These are phyloP conservation scores for Solanum chmielewskii DNA, from an alignment of 257 asterid genomes.

Conservation along the genomic window DNA sequence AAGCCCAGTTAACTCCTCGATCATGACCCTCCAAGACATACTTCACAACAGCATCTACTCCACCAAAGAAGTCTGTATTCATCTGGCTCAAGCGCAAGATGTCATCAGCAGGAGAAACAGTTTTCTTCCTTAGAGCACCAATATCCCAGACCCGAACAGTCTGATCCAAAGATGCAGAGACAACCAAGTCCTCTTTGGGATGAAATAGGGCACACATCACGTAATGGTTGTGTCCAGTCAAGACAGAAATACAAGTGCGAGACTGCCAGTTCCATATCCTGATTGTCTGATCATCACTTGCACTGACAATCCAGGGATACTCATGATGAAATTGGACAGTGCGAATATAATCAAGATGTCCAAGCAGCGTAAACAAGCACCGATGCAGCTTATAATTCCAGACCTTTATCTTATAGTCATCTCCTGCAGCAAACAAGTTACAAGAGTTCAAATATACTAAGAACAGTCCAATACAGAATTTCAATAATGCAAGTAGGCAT, in stretches of 20 bases:
- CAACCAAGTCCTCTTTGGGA: slow-evolving; percentile 95
- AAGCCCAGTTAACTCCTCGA: slow-evolving; percentile 97
- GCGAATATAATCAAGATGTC: slow-evolving; percentile 95
- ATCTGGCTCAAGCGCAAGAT: slow-evolving; percentile 72
- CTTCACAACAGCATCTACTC: slow-evolving; percentile 98
- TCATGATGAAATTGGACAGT: slow-evolving; percentile 98
- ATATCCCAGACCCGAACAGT: slow-evolving; percentile 98
- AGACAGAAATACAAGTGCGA: slow-evolving; percentile 83
- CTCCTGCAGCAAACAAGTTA: slow-evolving; percentile 45
- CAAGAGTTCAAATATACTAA: neutral
- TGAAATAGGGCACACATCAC: slow-evolving; percentile 97
- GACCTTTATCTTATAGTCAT: slow-evolving; percentile 95
- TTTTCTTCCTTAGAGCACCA: slow-evolving; percentile 83
- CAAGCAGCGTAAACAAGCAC: slow-evolving; percentile 92
- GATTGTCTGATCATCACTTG: slow-evolving; percentile 97
- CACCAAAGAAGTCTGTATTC: slow-evolving; percentile 95
- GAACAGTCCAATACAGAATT: neutral
- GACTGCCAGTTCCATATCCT: slow-evolving; percentile 99
- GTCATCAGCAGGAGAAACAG: slow-evolving; percentile 96
- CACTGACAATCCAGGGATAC: slow-evolving; percentile 96
- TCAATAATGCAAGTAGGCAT: neutral
- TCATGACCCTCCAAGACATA: slow-evolving; percentile 98
- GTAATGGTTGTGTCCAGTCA: slow-evolving; percentile 97
- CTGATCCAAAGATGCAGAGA: slow-evolving; percentile 98
- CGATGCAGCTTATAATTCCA: slow-evolving; percentile 96